Percentiles rank a stretch among this genome's conserved stretches.
These are phyloP conservation scores for Raphanus sativus DNA, from an alignment of 345 rosid species.

Conservation along the genomic window DNA sequence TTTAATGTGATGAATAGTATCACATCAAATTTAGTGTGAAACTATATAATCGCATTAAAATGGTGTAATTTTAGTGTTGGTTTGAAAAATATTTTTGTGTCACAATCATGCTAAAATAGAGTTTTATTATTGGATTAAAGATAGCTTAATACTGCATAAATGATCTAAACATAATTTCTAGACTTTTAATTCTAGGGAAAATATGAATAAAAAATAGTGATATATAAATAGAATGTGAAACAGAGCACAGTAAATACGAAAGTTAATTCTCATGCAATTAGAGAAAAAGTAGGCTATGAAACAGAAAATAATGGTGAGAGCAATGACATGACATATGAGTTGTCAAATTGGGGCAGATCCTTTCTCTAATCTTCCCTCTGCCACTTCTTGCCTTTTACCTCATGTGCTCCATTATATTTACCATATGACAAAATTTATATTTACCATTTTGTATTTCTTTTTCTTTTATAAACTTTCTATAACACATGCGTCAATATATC, in stretches of 20 bases:
- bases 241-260: constrained; percentile 21
- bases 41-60: too few species aligned
- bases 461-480: too few species aligned
- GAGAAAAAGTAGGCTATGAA: not conserved
- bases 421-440: not conserved
- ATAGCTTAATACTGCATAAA: too few species aligned
- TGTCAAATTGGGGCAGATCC: constrained; percentile 42
- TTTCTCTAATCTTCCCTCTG: constrained; percentile 39
- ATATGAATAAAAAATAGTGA: not conserved
- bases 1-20: too few species aligned
- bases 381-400: constrained; percentile 38
- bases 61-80: too few species aligned
- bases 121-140: too few species aligned
- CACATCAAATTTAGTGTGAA: too few species aligned
- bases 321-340: constrained; percentile 40
- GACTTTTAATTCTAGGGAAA: not conserved
- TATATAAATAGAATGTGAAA: constrained; percentile 19
- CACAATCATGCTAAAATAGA: too few species aligned
- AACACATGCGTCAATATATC: too few species aligned
- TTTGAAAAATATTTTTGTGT: too few species aligned
- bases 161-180: not conserved
- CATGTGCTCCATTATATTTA: constrained; percentile 38
- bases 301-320: not conserved
- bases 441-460: constrained; percentile 2
- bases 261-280: constrained; percentile 18